Evolutionary conservation across 192 early-diverging fungal genomes (phyloP).

Genomic region (Thamnidium elegans): DNA sequence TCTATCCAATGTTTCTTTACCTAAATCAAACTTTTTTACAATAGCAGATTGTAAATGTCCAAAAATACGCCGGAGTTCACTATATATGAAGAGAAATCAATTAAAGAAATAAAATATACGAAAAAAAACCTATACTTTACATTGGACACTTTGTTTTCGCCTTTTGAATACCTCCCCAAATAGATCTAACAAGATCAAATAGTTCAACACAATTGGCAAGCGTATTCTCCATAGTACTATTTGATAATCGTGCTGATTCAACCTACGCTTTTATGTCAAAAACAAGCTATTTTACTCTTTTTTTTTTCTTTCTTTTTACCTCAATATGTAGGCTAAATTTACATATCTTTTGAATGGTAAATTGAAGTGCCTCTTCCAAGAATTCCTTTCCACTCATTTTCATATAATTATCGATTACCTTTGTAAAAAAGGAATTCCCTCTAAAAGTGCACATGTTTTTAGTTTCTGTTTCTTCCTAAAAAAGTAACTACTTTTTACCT

Average conservation of each 20-base stretch:
- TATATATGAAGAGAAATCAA: background rate
- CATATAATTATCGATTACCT: conserved; percentile 70
- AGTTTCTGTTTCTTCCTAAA: background rate
- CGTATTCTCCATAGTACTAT: conserved; percentile 23
- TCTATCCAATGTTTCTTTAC: conserved; percentile 5
- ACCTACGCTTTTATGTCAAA: conserved; percentile 8
- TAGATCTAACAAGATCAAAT: conserved; percentile 32
- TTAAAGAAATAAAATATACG: background rate
- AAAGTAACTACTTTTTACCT: conserved; percentile 21
- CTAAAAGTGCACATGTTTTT: conserved; percentile 21
- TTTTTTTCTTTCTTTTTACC: conserved; percentile 32
- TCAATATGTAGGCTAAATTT: conserved; percentile 54
- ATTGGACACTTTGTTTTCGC: conserved; percentile 29
- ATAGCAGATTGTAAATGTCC: conserved; percentile 41
- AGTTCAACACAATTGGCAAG: conserved; percentile 50
- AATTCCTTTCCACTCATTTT: conserved; percentile 59
- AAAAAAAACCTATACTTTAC: conserved; percentile 8
- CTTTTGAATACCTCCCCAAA: conserved; percentile 52
- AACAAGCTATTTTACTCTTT: background rate
- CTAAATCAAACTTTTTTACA: conserved; percentile 40
- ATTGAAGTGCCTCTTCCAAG: conserved; percentile 62
- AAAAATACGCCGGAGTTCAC: conserved; percentile 48
- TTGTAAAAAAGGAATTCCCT: conserved; percentile 63
- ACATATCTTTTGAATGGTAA: conserved; percentile 55
- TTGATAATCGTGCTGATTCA: conserved; percentile 30